Conservation (phyloP, 1,284 basidiomycete species). For the Marasmius fiardii region DNA sequence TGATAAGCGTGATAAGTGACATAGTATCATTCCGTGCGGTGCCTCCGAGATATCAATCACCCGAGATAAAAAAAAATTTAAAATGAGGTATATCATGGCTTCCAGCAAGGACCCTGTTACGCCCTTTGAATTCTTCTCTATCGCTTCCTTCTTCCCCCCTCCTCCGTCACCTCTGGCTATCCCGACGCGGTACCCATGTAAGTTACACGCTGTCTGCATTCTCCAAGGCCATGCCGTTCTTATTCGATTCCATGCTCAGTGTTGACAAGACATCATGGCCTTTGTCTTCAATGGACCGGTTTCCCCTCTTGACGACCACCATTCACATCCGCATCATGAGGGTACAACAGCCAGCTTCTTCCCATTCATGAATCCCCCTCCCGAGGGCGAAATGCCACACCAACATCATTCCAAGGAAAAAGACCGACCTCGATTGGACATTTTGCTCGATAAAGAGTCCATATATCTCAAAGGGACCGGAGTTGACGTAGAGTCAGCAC, state of each 20-base stretch:
- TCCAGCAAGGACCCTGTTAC: no score
- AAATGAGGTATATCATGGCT: no score
- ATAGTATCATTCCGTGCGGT: no score
- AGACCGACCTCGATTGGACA: conserved; percentile 62
- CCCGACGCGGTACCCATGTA: no score
- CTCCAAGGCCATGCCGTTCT: neutral
- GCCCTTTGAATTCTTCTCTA: no score
- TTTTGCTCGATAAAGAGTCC: conserved; percentile 68
- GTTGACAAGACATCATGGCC: conserved; percentile 3
- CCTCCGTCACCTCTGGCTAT: no score
- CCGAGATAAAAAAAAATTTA: no score
- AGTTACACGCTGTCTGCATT: neutral
- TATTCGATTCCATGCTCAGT: neutral
- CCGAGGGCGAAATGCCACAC: conserved; percentile 34
- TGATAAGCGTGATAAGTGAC: no score
- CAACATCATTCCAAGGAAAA: conserved; percentile 25
- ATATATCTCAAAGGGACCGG: conserved; percentile 78
- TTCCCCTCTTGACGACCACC: conserved; percentile 1
- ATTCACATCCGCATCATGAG: conserved; percentile 4
- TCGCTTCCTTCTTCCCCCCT: no score
- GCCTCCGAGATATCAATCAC: no score
- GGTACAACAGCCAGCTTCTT: conserved; percentile 9
- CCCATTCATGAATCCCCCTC: conserved; percentile 6
- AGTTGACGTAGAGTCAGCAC: conserved; percentile 77
- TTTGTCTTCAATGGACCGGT: conserved; percentile 11